These are phyloP conservation scores for Camelina hispida DNA, from an alignment of 345 rosid genomes.

Conservation along the genomic window DNA sequence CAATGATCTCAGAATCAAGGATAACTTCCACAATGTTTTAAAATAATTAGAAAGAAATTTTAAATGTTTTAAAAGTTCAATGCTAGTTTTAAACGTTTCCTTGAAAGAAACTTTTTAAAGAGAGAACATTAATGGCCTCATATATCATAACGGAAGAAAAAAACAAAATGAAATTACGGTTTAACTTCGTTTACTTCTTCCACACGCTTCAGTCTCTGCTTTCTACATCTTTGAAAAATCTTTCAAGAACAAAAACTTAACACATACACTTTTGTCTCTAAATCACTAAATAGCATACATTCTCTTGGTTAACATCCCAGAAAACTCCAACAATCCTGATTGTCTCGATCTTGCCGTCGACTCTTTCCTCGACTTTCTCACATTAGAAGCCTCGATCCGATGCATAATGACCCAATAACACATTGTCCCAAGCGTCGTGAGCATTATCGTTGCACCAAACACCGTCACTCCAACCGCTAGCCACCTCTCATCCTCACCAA, in stretches of 20 bases:
- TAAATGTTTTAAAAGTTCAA: too few species aligned
- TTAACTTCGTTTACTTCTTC: constrained; percentile 30
- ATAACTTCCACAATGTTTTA: too few species aligned
- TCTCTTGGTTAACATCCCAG: constrained; percentile 68
- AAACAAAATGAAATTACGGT: background rate
- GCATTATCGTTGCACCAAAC: constrained; percentile 82
- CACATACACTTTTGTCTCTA: constrained; percentile 2
- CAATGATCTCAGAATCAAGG: background rate
- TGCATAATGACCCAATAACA: constrained; percentile 89
- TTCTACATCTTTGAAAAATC: background rate
- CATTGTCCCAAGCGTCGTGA: constrained; percentile 90
- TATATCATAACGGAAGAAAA: background rate
- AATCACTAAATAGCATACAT: constrained; percentile 75
- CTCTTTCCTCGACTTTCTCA: constrained; percentile 67
- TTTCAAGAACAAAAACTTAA: background rate
- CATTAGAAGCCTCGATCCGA: constrained; percentile 74
- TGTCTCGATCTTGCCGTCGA: constrained; percentile 56
- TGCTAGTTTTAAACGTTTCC: too few species aligned
- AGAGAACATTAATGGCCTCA: too few species aligned
- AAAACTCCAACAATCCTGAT: constrained; percentile 51
- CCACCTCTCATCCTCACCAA: constrained; percentile 78
- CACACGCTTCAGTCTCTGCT: constrained; percentile 4
- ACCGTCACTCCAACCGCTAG: constrained; percentile 79
- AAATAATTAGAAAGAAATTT: too few species aligned
- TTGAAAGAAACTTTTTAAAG: too few species aligned